Evolutionary conservation across 257 asterid genomes (phyloP), one percentile per base, ranked within the genome.

Genomic region (Petunia secreta): DNA sequence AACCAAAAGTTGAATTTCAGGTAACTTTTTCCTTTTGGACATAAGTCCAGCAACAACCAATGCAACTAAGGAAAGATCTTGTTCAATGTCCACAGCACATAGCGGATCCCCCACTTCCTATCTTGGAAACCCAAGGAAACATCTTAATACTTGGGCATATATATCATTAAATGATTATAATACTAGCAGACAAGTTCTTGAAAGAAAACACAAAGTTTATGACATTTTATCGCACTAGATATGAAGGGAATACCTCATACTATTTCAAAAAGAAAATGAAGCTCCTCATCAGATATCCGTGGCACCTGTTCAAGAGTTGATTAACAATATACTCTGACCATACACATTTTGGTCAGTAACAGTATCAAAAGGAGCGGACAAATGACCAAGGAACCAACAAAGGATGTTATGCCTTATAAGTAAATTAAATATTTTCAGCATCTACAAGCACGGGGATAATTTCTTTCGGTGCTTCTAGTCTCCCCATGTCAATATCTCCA

Each of bases 1-100:
- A 71, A 71, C 77, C 77, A 71, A 34, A 68, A 71, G 77, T 71
- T 34, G 77, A 48, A 71, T 71, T 71, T 3, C 59, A 10, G 34
- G 6, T 71, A 69, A 46, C 6, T 34, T 43, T 48, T 71, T 60
- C 60, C 44, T 71, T 34, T 10, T 8, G 11, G 44, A 71, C 40
- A 71, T 60, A 48, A 71, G 13, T 48, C 40, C 34, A 71, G 44
- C 62, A 48, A 34, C 34, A 48, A 36, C 10, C 44, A 71, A 34
- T 71, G 77, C 60, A 71, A 71, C 77, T 71, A 13, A 57, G 50
- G 34, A 71, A 71, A 6, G 50, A 48, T 11, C 60, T 25, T 48
- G 60, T 34, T 10, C n/a, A 3, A 71, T 71, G 13, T 34, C 77
- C 44, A 34, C 5, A 34, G 77, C 34, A 71, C 13, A 71, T 48